Conservation (phyloP, 2,329 filamentous ascomycete genomes). For the Fusarium transvaalense region DNA sequence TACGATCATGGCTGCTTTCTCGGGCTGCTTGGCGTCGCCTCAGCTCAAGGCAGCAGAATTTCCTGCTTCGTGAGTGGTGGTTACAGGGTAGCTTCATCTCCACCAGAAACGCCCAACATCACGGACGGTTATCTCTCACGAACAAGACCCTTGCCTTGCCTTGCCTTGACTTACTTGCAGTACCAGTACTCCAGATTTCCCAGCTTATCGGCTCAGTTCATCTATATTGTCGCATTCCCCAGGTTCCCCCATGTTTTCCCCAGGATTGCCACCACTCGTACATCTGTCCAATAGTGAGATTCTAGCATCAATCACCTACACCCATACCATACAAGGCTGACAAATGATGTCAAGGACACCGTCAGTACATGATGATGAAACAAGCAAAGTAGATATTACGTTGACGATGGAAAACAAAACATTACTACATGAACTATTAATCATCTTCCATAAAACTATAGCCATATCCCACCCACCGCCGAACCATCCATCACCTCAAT, state of each 20-base stretch:
- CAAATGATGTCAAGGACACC: neutral
- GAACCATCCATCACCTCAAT: neutral
- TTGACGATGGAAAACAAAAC: neutral
- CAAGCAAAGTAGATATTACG: no score
- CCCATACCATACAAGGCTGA: neutral
- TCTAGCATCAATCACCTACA: constrained; percentile 14
- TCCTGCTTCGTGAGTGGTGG: constrained; percentile 29
- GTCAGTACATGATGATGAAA: neutral
- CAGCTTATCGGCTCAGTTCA: neutral
- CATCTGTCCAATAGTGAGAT: constrained; percentile 23
- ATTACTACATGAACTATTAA: no score
- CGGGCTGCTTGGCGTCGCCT: constrained; percentile 18
- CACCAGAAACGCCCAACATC: constrained; percentile 25
- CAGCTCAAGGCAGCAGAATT: constrained; percentile 44
- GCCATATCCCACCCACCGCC: neutral
- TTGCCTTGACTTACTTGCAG: no score
- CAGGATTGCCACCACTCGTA: constrained; percentile 12
- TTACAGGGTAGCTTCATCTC: constrained; percentile 31
- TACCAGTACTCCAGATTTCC: constrained; percentile 18
- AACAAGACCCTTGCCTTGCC: constrained; percentile 5
- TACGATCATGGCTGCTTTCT: neutral
- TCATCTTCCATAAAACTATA: neutral
- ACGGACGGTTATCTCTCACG: constrained; percentile 4
- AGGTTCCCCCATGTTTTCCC: constrained; percentile 34
- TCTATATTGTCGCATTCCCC: constrained; percentile 18